A percentile compares a stretch with the other conserved stretches of the same genome.
These are phyloP conservation scores for Suillus luteus DNA, from an alignment of 768 basidiomycete species.

Conservation along the genomic window DNA sequence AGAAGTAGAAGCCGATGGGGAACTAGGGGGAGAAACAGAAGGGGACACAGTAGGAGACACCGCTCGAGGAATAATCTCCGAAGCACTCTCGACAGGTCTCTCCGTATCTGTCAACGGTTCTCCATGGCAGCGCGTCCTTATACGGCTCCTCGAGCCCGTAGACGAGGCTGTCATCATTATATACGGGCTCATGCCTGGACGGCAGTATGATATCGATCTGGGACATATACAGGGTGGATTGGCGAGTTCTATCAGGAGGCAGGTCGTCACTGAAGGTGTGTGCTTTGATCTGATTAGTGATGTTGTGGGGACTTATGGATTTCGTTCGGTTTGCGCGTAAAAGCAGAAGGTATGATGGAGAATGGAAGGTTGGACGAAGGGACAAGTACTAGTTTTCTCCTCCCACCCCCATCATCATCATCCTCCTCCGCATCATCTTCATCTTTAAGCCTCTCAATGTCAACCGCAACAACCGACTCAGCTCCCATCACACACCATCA, in stretches of 20 bases:
- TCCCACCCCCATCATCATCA: conserved; percentile 2
- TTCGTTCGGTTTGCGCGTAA: conserved; percentile 8
- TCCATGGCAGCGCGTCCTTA: conserved; percentile 77
- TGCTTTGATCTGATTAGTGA: conserved; percentile 11
- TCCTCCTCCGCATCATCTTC: conserved; percentile 35
- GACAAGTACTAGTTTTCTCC: conserved; percentile 5
- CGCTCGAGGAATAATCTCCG: conserved; percentile 53
- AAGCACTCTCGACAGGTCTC: conserved; percentile 63
- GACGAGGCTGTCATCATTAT: conserved; percentile 92
- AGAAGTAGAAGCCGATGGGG: not conserved
- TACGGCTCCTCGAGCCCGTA: conserved; percentile 74
- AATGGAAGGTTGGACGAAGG: conserved; percentile 26
- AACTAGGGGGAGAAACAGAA: conserved; percentile 16
- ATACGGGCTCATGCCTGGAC: conserved; percentile 84
- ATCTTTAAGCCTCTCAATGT: conserved; percentile 27
- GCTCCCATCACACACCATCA: conserved; percentile 20
- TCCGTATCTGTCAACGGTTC: conserved; percentile 80
- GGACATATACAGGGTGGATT: conserved; percentile 67
- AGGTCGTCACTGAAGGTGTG: conserved; percentile 69
- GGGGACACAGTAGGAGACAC: conserved; percentile 36
- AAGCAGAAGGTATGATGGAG: conserved; percentile 27
- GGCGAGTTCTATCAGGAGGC: conserved; percentile 49
- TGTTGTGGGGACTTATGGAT: conserved; percentile 14
- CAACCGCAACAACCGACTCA: conserved; percentile 34
- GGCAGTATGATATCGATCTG: conserved; percentile 89